A percentile compares a stretch with the other conserved stretches of the same genome.
Evolutionary conservation across 2,329 filamentous ascomycete genomes (phyloP).

Genomic region (Clarireedia monteithiana): DNA sequence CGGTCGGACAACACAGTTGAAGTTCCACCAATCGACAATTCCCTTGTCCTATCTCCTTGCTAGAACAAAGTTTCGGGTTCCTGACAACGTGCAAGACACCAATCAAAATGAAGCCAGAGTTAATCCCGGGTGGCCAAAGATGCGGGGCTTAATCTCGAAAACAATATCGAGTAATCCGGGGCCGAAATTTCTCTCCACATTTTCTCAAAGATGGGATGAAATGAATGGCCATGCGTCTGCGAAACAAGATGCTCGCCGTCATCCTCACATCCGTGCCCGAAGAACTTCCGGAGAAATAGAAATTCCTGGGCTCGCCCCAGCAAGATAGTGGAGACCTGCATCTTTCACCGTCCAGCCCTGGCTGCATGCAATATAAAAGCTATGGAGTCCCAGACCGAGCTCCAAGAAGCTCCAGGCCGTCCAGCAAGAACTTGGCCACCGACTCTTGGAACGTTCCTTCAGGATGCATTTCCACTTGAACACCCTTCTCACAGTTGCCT

Average conservation of each 20-base stretch:
- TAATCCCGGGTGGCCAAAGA: not conserved
- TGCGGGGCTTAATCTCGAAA: not conserved
- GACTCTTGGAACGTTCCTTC: not conserved
- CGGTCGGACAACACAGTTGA: not conserved
- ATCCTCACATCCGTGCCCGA: not conserved
- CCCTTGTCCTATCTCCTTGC: not conserved
- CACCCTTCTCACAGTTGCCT: slow-evolving; percentile 16
- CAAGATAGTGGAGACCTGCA: not conserved
- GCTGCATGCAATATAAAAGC: slow-evolving; percentile 1
- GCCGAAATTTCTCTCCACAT: not conserved
- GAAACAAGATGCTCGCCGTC: not conserved
- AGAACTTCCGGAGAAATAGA: slow-evolving; percentile 1
- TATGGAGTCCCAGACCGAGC: not conserved
- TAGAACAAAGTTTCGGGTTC: not conserved
- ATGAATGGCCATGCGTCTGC: not conserved
- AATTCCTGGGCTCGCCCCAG: not conserved
- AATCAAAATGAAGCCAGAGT: not conserved
- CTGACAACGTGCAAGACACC: not conserved
- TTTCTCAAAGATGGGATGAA: not conserved
- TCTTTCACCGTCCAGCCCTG: not conserved
- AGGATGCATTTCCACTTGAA: slow-evolving; percentile 24
- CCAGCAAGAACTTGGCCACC: not conserved
- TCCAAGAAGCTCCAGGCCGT: not conserved
- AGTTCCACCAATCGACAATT: not conserved
- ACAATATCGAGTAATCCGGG: slow-evolving; percentile 1